A percentile compares a stretch with the other conserved stretches of the same genome.
These are phyloP conservation scores for Fusarium napiforme DNA, from an alignment of 2,329 filamentous ascomycete genomes.

Conservation along the genomic window DNA sequence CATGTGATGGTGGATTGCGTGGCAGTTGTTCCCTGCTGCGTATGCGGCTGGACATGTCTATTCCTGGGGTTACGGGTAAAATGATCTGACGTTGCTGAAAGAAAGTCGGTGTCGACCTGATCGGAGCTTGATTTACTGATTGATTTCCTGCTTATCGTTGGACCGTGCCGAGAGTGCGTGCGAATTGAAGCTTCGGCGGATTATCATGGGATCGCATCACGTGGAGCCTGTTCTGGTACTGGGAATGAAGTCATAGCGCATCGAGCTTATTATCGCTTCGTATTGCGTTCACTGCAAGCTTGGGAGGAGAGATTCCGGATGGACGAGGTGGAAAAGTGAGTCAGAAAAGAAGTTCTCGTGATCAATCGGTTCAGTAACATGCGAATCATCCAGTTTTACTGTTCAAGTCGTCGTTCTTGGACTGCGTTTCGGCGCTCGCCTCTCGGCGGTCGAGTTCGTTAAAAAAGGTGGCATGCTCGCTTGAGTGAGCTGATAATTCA, in stretches of 20 bases:
- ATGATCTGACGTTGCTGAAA: constrained; percentile 15
- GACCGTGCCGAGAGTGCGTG: constrained; percentile 15
- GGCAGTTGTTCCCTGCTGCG: constrained; percentile 7
- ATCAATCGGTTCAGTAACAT: constrained; percentile 26
- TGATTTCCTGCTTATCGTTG: constrained; percentile 3
- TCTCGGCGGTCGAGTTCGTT: constrained; percentile 37
- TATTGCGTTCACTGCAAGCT: constrained; percentile 19
- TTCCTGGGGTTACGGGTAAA: neutral
- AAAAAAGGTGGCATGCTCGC: constrained; percentile 42
- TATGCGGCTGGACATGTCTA: constrained; percentile 11
- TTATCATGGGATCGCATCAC: constrained; percentile 28
- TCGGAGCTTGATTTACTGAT: constrained; percentile 14
- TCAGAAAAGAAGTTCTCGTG: constrained; percentile 21
- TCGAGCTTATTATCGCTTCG: constrained; percentile 10
- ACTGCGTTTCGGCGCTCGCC: constrained; percentile 25
- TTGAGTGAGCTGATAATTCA: constrained; percentile 34
- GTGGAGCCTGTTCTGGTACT: constrained; percentile 29
- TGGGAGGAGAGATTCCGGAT: neutral
- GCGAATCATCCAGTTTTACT: constrained; percentile 32
- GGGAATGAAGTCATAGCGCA: constrained; percentile 29
- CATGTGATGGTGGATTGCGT: neutral
- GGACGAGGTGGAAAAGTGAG: constrained; percentile 5
- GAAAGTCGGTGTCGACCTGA: constrained; percentile 40
- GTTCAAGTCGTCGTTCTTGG: neutral
- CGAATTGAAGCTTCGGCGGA: constrained; percentile 1